Evolutionary conservation across 2,329 filamentous ascomycete species (phyloP), one percentile per base, ranked within the genome.

Genomic region (Talaromyces sp.): DNA sequence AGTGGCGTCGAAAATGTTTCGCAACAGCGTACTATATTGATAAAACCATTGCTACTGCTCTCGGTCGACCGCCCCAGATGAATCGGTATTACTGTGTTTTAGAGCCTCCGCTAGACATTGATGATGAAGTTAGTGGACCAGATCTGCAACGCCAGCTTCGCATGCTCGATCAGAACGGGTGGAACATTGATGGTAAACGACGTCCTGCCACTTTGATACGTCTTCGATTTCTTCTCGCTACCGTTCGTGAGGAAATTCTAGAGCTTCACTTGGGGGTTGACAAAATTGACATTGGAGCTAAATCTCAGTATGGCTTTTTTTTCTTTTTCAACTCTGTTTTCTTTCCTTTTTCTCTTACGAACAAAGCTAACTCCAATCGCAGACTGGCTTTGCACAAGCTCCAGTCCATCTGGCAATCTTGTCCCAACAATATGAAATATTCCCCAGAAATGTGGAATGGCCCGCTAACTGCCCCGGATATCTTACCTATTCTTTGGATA

Each of bases 21-120:
- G 19, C 52, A 29, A 21, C 29, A n/a, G 52, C 29, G n/a, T 54
- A 54, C 29, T 54, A 26, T 11, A 31, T 54, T 12, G 52, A 54
- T 35, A 54, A 54, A 35, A 54, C 14, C 8, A 19, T 54, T 35
- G 52, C 52, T 19, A 54, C 52, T 21, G 31, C 29, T 35, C 52
- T 54, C 29, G 52, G 52, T 32, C 27, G 52, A 54, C 52, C 52
- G n/a, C 52, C 52, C 12, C 31, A 31, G 52, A 54, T 54, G 27
- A 29, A 54, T 54, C 52, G 52, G 35, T 32, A 54, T 54, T 54
- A 54, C 31, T 54, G 52, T 54, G n/a, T 54, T n/a, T 21, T 54
- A 29, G 52, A 54, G 3, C 52, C 52, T 8, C 27, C 27, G 29
- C 52, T 54, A 31, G 52, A 54, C n/a, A 54, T 54, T 35, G 52